Base-by-base conservation (phyloP, 768 basidiomycete genomes). In the Symmetrospora coprosmae region DNA sequence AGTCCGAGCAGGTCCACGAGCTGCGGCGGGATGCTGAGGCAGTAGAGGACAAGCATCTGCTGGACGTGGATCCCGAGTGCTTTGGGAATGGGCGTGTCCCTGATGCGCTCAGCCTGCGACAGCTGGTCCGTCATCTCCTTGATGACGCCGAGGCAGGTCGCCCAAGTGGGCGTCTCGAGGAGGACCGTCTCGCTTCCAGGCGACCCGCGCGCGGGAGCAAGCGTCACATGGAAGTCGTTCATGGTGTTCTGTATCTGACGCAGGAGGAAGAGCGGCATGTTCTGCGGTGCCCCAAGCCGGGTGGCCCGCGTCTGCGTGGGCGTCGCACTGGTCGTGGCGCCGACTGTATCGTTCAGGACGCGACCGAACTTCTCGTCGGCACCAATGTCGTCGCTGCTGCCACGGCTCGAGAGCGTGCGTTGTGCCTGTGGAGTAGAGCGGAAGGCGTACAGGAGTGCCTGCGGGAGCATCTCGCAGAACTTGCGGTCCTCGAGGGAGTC, bases 1-100 rank as follows among this genome's bases (percentile, higher is more conserved):
- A 61, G 27, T 4, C 60, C 60, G 5, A 61, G 39, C n/a, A 52
- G 25, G 16, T 55, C 51, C 14, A 61, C 60, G 19, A 61, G 30
- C 37, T 50, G 51, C 7, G 60, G 60, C 21, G 60, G 60, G 23
- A 61, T 61, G 31, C 37, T 43, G 9, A 61, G 38, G 39, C 49
- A 53, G 50, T 61, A 61, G 21, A 61, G 48, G n/a, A 61, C 49
- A 13, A 61, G 51, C 60, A 61, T 61, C 41, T 61, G 60, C 51
- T 61, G 60, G 21, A 50, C 39, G 30, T 43, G 39, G 3, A 61
- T 61, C 5, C 50, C 49, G 9, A 61, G 28, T 6, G 51, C 60
- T 33, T 60, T 33, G 2, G 60, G 60, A 27, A 61, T 61, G 4
- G 60, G 60, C 35, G 60, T 61, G 51, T 61, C 60, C 33, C 51